Percentiles rank a stretch among this genome's conserved stretches.
These are phyloP conservation scores for Noccaea caerulescens DNA, from an alignment of 345 rosid genomes.

Conservation along the genomic window DNA sequence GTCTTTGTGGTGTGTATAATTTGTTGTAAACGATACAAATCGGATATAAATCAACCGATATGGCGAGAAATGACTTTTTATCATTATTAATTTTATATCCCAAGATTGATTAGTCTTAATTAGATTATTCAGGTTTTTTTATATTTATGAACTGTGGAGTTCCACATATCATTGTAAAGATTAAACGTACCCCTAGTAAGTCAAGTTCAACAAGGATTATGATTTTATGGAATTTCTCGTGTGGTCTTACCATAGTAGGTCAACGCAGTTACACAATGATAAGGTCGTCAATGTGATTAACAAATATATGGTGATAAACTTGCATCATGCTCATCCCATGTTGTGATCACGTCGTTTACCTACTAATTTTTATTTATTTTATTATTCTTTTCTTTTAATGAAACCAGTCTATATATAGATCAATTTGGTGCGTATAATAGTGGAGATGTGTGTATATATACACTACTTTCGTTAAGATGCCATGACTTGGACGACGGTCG, in stretches of 20 bases:
- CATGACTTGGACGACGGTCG: conserved; percentile 24
- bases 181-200: background rate
- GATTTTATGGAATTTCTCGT: background rate
- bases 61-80: no score
- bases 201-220: conserved; percentile 16
- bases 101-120: background rate
- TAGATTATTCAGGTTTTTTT: background rate
- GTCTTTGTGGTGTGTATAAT: background rate
- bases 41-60: no score
- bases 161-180: conserved; percentile 12
- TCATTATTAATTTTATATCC: background rate
- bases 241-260: conserved; percentile 20
- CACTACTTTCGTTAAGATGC: conserved; percentile 10
- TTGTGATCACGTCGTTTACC: conserved; percentile 39
- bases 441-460: conserved; percentile 2
- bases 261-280: conserved; percentile 26
- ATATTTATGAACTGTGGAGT: background rate
- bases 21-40: no score
- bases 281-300: conserved; percentile 2
- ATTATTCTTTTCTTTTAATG: background rate
- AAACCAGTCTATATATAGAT: background rate
- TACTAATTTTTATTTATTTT: conserved; percentile 2
- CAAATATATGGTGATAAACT: conserved; percentile 11
- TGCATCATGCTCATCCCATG: conserved; percentile 30
- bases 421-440: conserved; percentile 21